Conservation (phyloP, 1,284 basidiomycete genomes). For the Sutorius eximius region DNA sequence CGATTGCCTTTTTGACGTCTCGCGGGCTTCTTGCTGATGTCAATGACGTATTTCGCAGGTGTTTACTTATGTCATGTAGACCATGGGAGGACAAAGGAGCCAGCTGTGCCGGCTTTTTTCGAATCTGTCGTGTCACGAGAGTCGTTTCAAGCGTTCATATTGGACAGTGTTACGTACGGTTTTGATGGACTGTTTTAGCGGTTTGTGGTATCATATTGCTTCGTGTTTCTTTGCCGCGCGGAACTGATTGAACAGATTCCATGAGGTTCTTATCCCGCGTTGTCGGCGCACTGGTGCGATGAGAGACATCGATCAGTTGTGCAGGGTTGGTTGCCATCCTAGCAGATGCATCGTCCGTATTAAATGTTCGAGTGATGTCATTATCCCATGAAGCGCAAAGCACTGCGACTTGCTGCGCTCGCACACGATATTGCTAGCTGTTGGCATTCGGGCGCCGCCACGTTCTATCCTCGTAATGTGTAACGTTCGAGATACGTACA, state of each 20-base stretch:
- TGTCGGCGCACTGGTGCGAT: not conserved
- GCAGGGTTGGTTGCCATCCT: not conserved
- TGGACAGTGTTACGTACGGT: slow-evolving; percentile 14
- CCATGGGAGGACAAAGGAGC: not conserved
- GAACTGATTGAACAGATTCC: not conserved
- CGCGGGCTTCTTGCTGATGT: not conserved
- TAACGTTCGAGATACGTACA: not conserved
- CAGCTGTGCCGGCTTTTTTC: not conserved
- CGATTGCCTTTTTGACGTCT: not conserved
- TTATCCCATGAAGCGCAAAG: not conserved
- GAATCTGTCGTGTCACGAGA: slow-evolving; percentile 1
- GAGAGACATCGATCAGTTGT: not conserved
- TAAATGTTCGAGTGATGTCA: slow-evolving; percentile 6
- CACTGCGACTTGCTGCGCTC: not conserved
- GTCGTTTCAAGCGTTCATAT: not conserved
- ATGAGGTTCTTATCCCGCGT: not conserved
- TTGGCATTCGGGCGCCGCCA: not conserved
- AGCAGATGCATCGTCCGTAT: not conserved
- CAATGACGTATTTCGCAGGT: slow-evolving; percentile 1
- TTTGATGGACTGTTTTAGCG: slow-evolving; percentile 9
- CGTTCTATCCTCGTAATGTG: not conserved
- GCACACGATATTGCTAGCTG: not conserved
- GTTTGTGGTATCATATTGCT: not conserved
- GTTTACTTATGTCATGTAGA: not conserved
- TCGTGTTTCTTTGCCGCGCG: not conserved